Conservation (phyloP, 176 grass and related monocot genomes). For the Dendrocalamus sinicus region DNA sequence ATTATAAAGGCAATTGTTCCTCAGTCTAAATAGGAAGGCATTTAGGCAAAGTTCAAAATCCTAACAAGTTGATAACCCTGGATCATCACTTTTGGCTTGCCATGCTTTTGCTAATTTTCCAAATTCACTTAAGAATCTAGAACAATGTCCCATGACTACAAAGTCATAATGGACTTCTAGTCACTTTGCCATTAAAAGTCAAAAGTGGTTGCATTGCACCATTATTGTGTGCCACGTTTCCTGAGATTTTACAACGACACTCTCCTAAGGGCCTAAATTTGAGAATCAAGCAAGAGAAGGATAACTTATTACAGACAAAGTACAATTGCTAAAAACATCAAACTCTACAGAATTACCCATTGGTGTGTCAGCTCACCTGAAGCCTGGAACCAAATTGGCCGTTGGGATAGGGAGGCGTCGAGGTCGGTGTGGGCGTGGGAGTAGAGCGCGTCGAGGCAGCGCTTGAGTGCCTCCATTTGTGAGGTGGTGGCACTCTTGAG, state of each 20-base stretch:
- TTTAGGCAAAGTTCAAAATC: slow-evolving; percentile 6
- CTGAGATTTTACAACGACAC: neutral
- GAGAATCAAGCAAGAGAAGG: neutral
- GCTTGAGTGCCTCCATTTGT: too few relatives aligned
- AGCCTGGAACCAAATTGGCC: too few relatives aligned
- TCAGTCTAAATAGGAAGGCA: neutral
- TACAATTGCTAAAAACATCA: too few relatives aligned
- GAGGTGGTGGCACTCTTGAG: too few relatives aligned
- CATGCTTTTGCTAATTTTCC: neutral
- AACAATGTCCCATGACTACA: slow-evolving; percentile 7
- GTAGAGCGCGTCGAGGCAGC: too few relatives aligned
- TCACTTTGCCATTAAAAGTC: slow-evolving; percentile 14
- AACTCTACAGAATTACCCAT: too few relatives aligned
- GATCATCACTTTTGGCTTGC: neutral
- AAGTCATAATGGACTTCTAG: neutral
- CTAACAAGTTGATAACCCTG: neutral
- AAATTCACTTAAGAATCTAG: neutral
- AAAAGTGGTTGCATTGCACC: neutral
- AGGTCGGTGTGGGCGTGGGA: too few relatives aligned
- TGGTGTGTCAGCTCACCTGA: too few relatives aligned
- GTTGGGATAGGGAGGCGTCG: too few relatives aligned
- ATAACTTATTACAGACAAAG: neutral
- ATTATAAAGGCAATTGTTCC: neutral
- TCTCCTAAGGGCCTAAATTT: neutral
- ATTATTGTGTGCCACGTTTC: neutral